These are phyloP conservation scores for Trypanosomatidae sp. DNA, from an alignment of 208 protist species.

Conservation along the genomic window DNA sequence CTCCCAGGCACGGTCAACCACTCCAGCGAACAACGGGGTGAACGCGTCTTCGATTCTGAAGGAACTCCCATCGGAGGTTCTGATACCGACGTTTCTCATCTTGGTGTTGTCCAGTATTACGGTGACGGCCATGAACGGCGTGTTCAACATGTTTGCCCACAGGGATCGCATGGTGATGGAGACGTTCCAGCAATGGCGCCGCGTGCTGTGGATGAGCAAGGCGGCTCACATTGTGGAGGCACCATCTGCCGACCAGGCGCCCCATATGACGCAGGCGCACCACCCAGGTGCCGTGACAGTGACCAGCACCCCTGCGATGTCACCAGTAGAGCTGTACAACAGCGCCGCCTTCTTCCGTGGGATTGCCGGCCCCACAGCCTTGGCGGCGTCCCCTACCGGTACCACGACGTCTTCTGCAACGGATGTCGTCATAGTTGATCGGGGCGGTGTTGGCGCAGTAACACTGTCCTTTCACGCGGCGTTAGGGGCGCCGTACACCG, in stretches of 20 bases:
- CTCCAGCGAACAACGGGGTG: neutral
- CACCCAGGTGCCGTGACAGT: conserved; percentile 14
- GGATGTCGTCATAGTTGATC: neutral
- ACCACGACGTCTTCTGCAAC: neutral
- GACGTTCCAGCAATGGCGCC: conserved; percentile 35
- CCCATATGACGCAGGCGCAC: conserved; percentile 18
- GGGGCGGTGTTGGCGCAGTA: too few species aligned
- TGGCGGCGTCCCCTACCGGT: neutral
- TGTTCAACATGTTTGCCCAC: conserved; percentile 38
- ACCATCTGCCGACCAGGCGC: conserved; percentile 14
- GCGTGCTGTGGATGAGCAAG: conserved; percentile 34
- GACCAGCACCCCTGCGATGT: conserved; percentile 3
- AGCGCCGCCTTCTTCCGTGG: conserved; percentile 32
- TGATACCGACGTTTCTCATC: conserved; percentile 44
- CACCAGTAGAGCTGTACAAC: conserved; percentile 18
- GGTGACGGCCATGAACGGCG: conserved; percentile 26
- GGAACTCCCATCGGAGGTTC: conserved; percentile 22
- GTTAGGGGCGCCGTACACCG: neutral
- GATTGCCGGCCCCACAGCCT: conserved; percentile 7
- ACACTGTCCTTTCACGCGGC: too few species aligned
- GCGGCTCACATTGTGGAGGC: conserved; percentile 37
- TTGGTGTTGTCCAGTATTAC: conserved; percentile 39
- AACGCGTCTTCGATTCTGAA: conserved; percentile 9
- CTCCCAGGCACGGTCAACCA: neutral
- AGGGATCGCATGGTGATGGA: conserved; percentile 10